Base-by-base conservation (phyloP, 257 asterid species). In the Phtheirospermum japonicum region DNA sequence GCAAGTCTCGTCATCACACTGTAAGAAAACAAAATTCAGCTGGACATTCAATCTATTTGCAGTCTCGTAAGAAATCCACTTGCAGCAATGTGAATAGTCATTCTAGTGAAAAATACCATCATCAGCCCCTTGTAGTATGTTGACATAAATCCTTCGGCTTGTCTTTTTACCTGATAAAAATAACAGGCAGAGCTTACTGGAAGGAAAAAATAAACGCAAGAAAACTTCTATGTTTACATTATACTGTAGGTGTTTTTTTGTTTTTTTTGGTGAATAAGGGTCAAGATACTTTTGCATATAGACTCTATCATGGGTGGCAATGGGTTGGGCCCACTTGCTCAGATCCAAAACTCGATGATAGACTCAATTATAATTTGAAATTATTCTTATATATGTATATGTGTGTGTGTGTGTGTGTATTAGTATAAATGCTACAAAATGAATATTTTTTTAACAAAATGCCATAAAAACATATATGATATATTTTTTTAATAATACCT, bases 1-100 rank as follows among this genome's bases (percentile, higher is more conserved):
- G 88, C 99, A 93, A 11, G 94, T 89, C 80, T 93, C 99, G 17
- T 93, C 99, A 36, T 93, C 97, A 31, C 97, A 93, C 99, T 93
- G 85, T 32, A 61, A 73, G 37, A 19, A 57, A 65, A 61, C 11
- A 43, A 54, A 39, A 32, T 19, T 51, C 43, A 61, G 69, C 18
- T 14, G 2, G 14, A 17, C 26, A 26, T 17, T 57, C 50, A 65
- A 71, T 61, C n/a, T 13, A 12, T 39, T 64, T 65, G 48, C 4
- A 20, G n/a, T 31, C 30, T 17, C 12, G 26, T 17, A 17, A 9
- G 9, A 9, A 52, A 64, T 55, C 71, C 48, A 73, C 57, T 51
- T 69, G 63, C 36, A 68, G 62, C 66, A 71, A 53, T 67, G 6
- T 58, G 63, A 54, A 50, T 51, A 28, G 63, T 23, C 18, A 57